Base-by-base conservation (phyloP, 345 rosid genomes). In the Eucalyptus cloeziana region DNA sequence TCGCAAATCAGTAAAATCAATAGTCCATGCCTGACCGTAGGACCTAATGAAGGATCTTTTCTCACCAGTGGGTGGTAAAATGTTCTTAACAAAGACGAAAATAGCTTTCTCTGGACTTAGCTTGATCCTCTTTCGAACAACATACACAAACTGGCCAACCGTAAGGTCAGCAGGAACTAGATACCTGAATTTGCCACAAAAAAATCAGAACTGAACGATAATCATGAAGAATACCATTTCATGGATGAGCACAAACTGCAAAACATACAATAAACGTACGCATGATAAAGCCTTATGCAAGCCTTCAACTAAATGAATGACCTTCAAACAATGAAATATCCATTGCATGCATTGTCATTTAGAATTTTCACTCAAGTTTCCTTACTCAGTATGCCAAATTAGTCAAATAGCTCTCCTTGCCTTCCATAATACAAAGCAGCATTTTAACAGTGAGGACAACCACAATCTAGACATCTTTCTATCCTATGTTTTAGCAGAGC, bases 41-140 rank as follows among this genome's bases (percentile, higher is more conserved):
- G 12, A 62, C 27, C 44, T 76, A 31, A 21, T 24, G 56, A 60
- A 79, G 30, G 11, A 4, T 86, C 58, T 21, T 67, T 83, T 87
- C 95, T 91, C 86, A 96, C 98, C 98, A 14, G 98, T 96, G 13
- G 97, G 98, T 7, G 96, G 97, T 60, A 94, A 93, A 88, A 96
- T 91, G 91, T 93, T 96, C 95, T 94, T 96, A 85, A 95, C 97
- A 60, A 96, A 96, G 83, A 96, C 94, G 86, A 96, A 96, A 50
- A 96, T 96, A n/a, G 98, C 98, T 89, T 95, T 96, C 93, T 96
- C 98, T 43, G 98, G 95, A 90, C 95, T 94, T 86, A 96, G 95
- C 95, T 95, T 96, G 92, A 96, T 96, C 95, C 98, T 94, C 94
- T 96, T 96, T n/a, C 97, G 95, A 31, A 96, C 96, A 83, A 96